Evolutionary conservation across 1,284 basidiomycete genomes (phyloP), one percentile per base, ranked within the genome.

Genomic region (Ustilago trichophora): DNA sequence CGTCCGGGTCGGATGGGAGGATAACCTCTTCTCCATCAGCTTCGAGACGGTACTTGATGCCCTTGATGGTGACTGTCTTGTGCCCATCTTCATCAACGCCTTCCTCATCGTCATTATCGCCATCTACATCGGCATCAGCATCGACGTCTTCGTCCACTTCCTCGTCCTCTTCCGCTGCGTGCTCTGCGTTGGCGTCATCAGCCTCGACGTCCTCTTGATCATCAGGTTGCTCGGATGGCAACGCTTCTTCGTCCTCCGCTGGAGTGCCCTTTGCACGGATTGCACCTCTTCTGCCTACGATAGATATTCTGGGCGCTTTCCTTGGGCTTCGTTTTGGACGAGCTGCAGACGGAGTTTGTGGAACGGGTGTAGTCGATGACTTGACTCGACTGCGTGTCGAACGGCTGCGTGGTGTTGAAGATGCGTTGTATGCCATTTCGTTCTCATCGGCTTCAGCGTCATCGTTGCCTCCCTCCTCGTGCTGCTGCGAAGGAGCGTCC

Each of bases 11-110:
- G 40, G 91, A 87, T 1, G 89, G 88, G 5, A 93, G 90, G 41
- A 90, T 84, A 67, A 94, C 88, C 83, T 95, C 93, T 80, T 98
- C 90, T 49, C 90, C 89, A 26, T 92, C 90, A 44, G 90, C 89
- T 35, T 91, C 89, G 36, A 96, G 89, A 36, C 88, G 83, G 78
- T 90, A 91, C 13, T 88, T 86, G 68, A 88, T 85, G 11, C 90
- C 91, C 49, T 90, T 88, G 75, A 95, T 87, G 70, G 85, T 87
- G 49, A 89, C 89, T 1, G 87, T 87, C 71, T 88, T 89, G 49
- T 50, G 54, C 10, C 60, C 66, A 12, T 72, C 68, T 25, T 56
- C 65, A 21, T 63, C 70, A 19, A 67, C 46, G 19, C 59, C 58
- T 18, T 45, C 51, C 16, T 55, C 59, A 4, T 59, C 65, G 22